Evolutionary conservation across 495 filamentous ascomycete species (phyloP), one percentile per base, ranked within the genome.

Genomic region (Xylaria venustula): DNA sequence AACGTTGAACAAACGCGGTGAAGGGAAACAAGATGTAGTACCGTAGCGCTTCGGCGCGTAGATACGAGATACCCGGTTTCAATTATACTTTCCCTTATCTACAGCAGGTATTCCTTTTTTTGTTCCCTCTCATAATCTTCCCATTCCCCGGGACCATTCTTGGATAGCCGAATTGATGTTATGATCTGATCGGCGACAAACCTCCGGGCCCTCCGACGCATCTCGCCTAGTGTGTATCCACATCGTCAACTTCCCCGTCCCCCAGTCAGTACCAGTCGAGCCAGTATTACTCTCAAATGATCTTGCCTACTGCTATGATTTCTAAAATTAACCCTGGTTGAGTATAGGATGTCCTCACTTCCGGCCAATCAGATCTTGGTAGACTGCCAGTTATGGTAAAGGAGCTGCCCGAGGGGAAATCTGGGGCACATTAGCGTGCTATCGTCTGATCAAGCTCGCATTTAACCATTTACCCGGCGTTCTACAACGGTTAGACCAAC

Each of bases 381-480:
- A 14, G 32, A 17, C 23, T 56, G 53, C 41, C 41, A 20, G n/a
- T 56, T 56, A 22, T 26, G 41, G 53, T 22, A 56, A 45, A 20
- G 53, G 23, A 32, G 30, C 23, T 41, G 34, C 26, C 26, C 14
- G 49, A 17, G 37, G 37, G 15, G 5, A 3, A 20, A 17, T 37
- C 52, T 55, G 37, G 52, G 36, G 40, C 36, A 26, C 37, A 32
- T 44, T 28, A 41, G 52, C 44, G n/a, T 47, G 54, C 28, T 44
- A 36, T 54, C 40, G 53, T 45, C 53, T 55, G 53, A 44, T 45
- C 37, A 47, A 19, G 15, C 3, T 36, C n/a, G 28, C 58, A 34
- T 54, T 61, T 61, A 54, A 11, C 50, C 50, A 47, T 48, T 54
- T 45, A 61, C 15, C 58, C 58, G 58, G 23, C 1, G 30, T 5